Conservation (phyloP, 345 rosid genomes). For the Raphanus raphanistrum region DNA sequence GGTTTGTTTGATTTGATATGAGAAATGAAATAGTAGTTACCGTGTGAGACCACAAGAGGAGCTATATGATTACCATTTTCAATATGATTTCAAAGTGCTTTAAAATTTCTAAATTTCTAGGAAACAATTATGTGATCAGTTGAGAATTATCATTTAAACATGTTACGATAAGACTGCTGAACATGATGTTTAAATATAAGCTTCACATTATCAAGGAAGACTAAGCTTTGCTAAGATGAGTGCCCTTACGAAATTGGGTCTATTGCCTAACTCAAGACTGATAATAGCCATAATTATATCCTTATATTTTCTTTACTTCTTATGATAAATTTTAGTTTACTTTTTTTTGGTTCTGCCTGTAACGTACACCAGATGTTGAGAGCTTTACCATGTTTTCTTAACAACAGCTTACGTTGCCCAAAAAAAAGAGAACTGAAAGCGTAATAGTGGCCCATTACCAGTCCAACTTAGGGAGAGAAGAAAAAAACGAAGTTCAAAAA, state of each 20-base stretch:
- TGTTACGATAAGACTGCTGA: not conserved
- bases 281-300: too few relatives aligned
- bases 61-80: not conserved
- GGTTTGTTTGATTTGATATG: constrained; percentile 17
- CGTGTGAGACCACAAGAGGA: constrained; percentile 32
- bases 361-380: too few relatives aligned
- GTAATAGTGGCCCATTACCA: too few relatives aligned
- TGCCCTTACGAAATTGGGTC: not conserved
- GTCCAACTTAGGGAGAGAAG: too few relatives aligned
- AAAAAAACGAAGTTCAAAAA: too few relatives aligned
- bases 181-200: not conserved
- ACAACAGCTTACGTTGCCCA: too few relatives aligned
- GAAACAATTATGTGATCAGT: constrained; percentile 3
- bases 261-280: not conserved
- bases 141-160: not conserved
- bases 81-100: not conserved
- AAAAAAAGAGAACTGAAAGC: too few relatives aligned
- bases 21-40: constrained; percentile 14
- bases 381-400: too few relatives aligned
- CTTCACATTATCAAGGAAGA: not conserved
- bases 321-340: too few relatives aligned
- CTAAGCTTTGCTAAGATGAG: constrained; percentile 10
- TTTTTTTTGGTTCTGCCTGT: too few relatives aligned
- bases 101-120: not conserved
- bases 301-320: too few relatives aligned